phyloP scores from a whole-genome alignment of 164 flowering plant genomes.

The Macadamia tetraphylla region DNA sequence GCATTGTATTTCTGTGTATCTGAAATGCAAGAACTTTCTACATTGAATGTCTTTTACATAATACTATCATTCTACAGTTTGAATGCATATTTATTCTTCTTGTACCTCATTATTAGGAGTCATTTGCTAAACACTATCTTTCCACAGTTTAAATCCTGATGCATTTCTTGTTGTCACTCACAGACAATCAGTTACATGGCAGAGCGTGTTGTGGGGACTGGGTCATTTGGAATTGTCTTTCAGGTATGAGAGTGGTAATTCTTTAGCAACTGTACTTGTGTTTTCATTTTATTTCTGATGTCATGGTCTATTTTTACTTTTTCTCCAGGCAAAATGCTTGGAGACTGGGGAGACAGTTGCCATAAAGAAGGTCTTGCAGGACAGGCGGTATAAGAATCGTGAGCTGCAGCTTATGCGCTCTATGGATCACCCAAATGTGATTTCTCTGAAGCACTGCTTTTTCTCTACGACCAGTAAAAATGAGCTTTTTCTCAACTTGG shows the following conservation, averaged over 20 bases:
- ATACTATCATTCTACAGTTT: not conserved
- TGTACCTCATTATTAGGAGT: not conserved
- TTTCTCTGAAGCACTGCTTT: conserved; percentile 25
- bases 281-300: not conserved
- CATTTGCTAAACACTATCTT: not conserved
- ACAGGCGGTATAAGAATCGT: conserved; percentile 88
- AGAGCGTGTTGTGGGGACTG: conserved; percentile 94
- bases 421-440: conserved; percentile 92
- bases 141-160: not conserved
- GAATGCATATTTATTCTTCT: not conserved
- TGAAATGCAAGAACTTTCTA: not conserved
- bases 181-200: conserved; percentile 99
- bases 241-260: conserved; percentile 45
- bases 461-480: conserved; percentile 85
- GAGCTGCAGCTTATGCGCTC: conserved; percentile 90
- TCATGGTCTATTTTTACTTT: not conserved
- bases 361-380: conserved; percentile 32
- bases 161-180: conserved; percentile 16
- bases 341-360: conserved; percentile 28
- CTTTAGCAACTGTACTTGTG: not conserved
- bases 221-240: conserved; percentile 92
- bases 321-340: conserved; percentile 79
- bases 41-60: not conserved
- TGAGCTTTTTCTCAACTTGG: conserved; percentile 87
- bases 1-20: not conserved